Base-by-base conservation (phyloP, 805 yeast species). In the Cyberlindnera maclurae region DNA sequence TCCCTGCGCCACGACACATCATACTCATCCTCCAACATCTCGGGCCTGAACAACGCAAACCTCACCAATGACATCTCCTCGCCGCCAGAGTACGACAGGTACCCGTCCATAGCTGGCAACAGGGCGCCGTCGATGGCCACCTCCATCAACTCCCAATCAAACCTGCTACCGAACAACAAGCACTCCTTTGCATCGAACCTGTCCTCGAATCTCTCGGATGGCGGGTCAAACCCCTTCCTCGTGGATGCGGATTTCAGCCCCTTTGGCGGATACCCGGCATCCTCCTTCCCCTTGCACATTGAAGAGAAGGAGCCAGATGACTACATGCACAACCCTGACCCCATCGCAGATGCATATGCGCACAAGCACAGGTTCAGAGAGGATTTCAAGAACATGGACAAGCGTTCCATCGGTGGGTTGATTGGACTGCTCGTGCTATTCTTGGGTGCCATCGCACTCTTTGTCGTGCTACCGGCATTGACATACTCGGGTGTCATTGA, bases 281-380 rank as follows among this genome's bases (percentile, higher is more conserved):
- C 88, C 13, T 79, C 87, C 4, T 90, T 90, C 65, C 98, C 98
- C 1, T 66, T 90, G 41, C 81, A 75, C 50, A 78, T 93, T 46
- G 96, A 90, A 43, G 97, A 90, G 51, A 86, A 86, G 62, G 98
- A 90, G 62, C 82, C 84, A 9, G 98, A 90, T 64, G 98, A 90
- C 61, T 89, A 86, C 56, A 59, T 93, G 48, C 97, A 90, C 62
- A 93, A 90, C 62, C 97, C 97, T 2, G 96, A 90, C 60, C 96
- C 96, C 9, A 81, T 88, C 28, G 84, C 79, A 33, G 98, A 93
- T 58, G 96, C 95, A 16, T 76, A 79, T 43, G 77, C 81, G 52
- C 95, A 87, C 50, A 81, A 77, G 46, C 75, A 79, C 55, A 65
- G 87, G 50, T 76, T 83, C 51, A 50, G 64, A 42, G 55, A 76